Evolutionary conservation across 306 rosid genomes (phyloP), one percentile per base, ranked within the genome.

Genomic region (Neltuma alba): DNA sequence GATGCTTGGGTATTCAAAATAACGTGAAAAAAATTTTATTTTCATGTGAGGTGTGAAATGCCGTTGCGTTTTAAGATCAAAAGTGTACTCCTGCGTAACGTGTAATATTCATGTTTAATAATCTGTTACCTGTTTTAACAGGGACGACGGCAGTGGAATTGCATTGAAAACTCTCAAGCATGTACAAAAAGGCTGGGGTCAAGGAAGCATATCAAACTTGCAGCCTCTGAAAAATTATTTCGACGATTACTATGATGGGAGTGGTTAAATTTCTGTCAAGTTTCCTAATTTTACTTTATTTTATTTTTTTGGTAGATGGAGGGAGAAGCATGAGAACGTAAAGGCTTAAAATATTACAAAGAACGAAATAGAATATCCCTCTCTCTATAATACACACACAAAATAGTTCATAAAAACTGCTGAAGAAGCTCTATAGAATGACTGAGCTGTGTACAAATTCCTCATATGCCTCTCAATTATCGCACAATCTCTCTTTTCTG

Each of bases 171-270:
- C 61, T 54, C 61, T 54, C 5, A 54, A 54, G 61, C 61, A 21
- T 54, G 61, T 54, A 21, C 61, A 54, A 54, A 54, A 54, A 54
- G 61, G 61, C 61, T 21, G 61, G 30, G 61, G 61, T 54, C 61
- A 54, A 54, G 61, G 61, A 21, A 21, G 61, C 9, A 54, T 21
- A 54, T 54, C 61, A 54, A 54, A 13, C 61, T 21, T 9, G 61
- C 61, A n/a, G 61, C 61, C 61, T 54, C 30, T 8, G 61, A 54
- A 54, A 54, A 54, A 20, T 54, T 54, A 20, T 54, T n/a, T 54
- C 12, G 61, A 54, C 30, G 30, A 54, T 9, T 54, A 54, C 68
- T 87, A 84, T 84, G 91, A 87, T 16, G 75, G 77, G 15, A 83
- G n/a, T 52, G 55, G 28, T 81, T 76, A 74, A 79, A 34, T 44